phyloP scores from a whole-genome alignment of 75 land plant genomes.

The Picea sitchensis region DNA sequence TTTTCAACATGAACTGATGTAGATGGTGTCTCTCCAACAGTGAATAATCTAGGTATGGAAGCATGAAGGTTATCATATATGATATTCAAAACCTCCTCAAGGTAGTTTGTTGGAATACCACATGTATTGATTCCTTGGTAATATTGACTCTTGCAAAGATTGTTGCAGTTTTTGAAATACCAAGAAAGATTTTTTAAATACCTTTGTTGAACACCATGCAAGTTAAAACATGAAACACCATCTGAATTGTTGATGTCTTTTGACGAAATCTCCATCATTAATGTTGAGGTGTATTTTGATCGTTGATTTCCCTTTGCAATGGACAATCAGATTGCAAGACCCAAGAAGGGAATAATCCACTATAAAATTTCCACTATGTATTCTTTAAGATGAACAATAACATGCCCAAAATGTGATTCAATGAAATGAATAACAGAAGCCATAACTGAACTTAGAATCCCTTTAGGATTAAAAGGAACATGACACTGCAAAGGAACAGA shows the following conservation, averaged over 20 bases:
- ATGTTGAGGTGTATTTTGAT: too few relatives aligned
- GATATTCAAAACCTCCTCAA: conserved; percentile 87
- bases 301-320: too few relatives aligned
- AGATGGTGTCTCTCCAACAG: conserved; percentile 97
- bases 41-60: conserved; percentile 87
- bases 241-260: too few relatives aligned
- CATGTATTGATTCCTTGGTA: conserved; percentile 97
- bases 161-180: conserved; percentile 97
- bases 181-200: conserved; percentile 45
- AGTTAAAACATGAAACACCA: too few relatives aligned
- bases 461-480: conserved; percentile 87
- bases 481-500: conserved; percentile 82
- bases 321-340: conserved; percentile 13
- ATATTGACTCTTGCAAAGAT: conserved; percentile 99
- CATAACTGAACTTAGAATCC: conserved; percentile 74
- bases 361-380: conserved; percentile 29
- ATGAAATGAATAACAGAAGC: conserved; percentile 78
- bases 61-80: conserved; percentile 85
- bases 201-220: too few relatives aligned
- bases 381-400: conserved; percentile 53
- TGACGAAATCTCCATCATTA: too few relatives aligned
- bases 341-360: conserved; percentile 40
- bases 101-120: conserved; percentile 94
- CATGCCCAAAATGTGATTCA: conserved; percentile 85
- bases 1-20: conserved; percentile 99